Evolutionary conservation across 495 filamentous ascomycete genomes (phyloP), one percentile per base, ranked within the genome.

Genomic region (Staphylotrichum tortipilum): DNA sequence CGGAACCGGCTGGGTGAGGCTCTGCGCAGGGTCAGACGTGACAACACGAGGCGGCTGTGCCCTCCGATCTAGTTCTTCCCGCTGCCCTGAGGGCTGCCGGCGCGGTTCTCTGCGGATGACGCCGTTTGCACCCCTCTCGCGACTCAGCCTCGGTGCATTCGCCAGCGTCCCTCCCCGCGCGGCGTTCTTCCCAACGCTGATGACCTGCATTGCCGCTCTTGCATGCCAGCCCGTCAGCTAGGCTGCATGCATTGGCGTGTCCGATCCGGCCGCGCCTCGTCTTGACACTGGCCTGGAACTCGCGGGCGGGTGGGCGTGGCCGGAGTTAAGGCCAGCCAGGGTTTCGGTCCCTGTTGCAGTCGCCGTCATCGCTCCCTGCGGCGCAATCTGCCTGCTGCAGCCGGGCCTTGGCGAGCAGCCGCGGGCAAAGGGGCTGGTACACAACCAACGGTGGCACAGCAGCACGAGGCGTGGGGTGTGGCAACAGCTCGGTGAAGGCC

Each of bases 141-240:
- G 39, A 24, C 45, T 52, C 50, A 52, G 50, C 50, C 50, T 52
- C 44, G 29, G 33, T 34, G 24, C 37, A 37, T 30, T 48, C 44
- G n/a, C 34, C 45, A 42, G 12, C 4, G 7, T 29, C 22, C 36
- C 44, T 39, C 35, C 30, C 19, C 14, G 24, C n/a, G n/a, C 15
- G 39, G 5, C 15, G 10, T 23, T 42, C 50, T 40, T 26, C 44
- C 15, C n/a, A n/a, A n/a, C n/a, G n/a, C n/a, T n/a, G 24, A 53
- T 53, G 41, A 39, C 30, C 44, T 49, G 51, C 51, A 53, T 53
- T 47, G 31, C 51, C 37, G 51, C 31, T 53, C 37, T 28, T 53
- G 43, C 50, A 33, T 35, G 26, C 28, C 26, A 43, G 31, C 5
- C 15, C 19, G 15, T 14, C 8, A 14, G 8, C 17, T 17, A 22